A percentile compares a stretch with the other conserved stretches of the same genome.
Conservation (phyloP, 2,329 filamentous ascomycete species). For the Microcera coccophila region DNA sequence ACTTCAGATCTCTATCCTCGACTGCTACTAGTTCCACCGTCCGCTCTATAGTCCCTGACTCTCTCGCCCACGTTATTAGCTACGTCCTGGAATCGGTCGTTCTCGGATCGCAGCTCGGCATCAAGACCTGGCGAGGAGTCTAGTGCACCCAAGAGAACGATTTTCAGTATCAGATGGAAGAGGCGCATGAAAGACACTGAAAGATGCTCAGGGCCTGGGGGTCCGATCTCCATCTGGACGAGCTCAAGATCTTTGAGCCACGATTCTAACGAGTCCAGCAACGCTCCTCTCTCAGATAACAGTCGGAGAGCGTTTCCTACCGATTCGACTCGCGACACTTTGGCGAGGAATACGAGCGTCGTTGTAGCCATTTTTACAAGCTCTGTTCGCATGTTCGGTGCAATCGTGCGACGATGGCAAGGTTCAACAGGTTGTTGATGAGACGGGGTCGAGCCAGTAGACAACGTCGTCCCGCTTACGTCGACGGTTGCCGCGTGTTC, state of each 20-base stretch:
- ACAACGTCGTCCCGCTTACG: constrained; percentile 11
- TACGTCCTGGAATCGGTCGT: constrained; percentile 28
- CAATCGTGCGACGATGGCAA: constrained; percentile 29
- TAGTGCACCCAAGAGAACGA: constrained; percentile 33
- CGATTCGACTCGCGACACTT: constrained; percentile 26
- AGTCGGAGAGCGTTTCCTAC: constrained; percentile 22
- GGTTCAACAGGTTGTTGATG: constrained; percentile 20
- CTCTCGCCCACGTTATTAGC: constrained; percentile 29
- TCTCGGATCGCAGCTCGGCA: constrained; percentile 29
- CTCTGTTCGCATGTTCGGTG: constrained; percentile 34
- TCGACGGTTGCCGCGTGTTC: constrained; percentile 24
- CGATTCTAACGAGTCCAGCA: constrained; percentile 30
- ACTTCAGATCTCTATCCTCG: neutral
- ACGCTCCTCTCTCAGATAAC: constrained; percentile 26
- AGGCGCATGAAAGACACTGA: constrained; percentile 34
- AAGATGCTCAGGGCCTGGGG: constrained; percentile 23
- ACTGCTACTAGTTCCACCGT: neutral
- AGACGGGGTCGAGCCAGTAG: constrained; percentile 17
- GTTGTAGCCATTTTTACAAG: constrained; percentile 32
- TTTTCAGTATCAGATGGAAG: constrained; percentile 33
- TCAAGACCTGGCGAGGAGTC: constrained; percentile 26
- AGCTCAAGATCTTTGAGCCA: constrained; percentile 33
- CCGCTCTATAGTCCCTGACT: constrained; percentile 28
- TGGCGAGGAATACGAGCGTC: constrained; percentile 32
- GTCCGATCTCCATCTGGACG: constrained; percentile 14